Percentiles rank a stretch among this genome's conserved stretches.
phyloP scores from a whole-genome alignment of 1,139 yeast species.

The Debaryomycetaceae sp. region DNA sequence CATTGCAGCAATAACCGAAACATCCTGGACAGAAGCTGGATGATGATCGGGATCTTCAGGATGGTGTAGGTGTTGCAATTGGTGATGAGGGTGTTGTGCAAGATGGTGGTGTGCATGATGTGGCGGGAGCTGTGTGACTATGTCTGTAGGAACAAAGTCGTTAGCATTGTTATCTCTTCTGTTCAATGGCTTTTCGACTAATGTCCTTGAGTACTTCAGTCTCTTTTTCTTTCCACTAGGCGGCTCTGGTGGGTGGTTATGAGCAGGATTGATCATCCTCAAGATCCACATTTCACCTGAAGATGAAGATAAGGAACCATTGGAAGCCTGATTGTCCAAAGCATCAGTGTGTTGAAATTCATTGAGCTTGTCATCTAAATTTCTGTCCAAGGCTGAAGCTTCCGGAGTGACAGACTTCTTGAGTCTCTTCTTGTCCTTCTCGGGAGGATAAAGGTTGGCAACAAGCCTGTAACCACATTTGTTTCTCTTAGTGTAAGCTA shows the following conservation, averaged over 20 bases:
- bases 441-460: conserved; percentile 46
- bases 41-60: conserved; percentile 24
- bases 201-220: conserved; percentile 38
- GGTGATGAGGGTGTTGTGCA: conserved; percentile 14
- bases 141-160: conserved; percentile 3
- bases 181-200: conserved; percentile 47
- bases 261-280: conserved; percentile 48
- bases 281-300: conserved; percentile 45
- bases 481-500: conserved; percentile 50
- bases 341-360: conserved; percentile 13
- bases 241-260: conserved; percentile 49
- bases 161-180: conserved; percentile 16
- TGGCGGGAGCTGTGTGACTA: conserved; percentile 9
- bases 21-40: conserved; percentile 37
- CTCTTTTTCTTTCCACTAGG: conserved; percentile 33
- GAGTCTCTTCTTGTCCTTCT: conserved; percentile 35
- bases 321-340: conserved; percentile 3
- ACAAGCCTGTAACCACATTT: conserved; percentile 50
- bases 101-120: conserved; percentile 11
- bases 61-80: conserved; percentile 14
- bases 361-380: conserved; percentile 24
- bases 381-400: conserved; percentile 16
- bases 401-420: conserved; percentile 15
- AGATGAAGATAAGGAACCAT: conserved; percentile 1
- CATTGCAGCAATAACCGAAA: conserved; percentile 48